Evolutionary conservation across 176 grass and related monocot species (phyloP), one percentile per base, ranked within the genome.

Genomic region (Tuctoria greenei): DNA sequence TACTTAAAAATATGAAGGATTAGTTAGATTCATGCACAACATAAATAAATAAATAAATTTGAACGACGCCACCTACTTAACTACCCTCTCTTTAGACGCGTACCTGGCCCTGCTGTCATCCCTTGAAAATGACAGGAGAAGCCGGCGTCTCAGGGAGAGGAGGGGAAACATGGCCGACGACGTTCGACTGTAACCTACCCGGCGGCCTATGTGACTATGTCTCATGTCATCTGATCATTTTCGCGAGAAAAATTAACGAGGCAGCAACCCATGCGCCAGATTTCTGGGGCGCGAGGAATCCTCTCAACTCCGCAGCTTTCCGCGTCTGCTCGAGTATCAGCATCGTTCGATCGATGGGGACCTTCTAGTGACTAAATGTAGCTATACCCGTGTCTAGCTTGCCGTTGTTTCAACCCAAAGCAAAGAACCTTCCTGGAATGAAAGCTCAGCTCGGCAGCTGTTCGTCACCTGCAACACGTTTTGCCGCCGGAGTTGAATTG

Each of bases 381-480:
- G 50, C 25, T 49, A 46, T 39, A 13, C 18, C 17, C 31, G 31
- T 31, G 2, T 16, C 63, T 55, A 51, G 27, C 44, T 81, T 40
- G 67, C 57, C 52, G 69, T 81, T 69, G 71, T 81, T 86, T 81
- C 43, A 86, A 74, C 54, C 64, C 71, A 69, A 86, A 81, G 84
- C 77, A 69, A 86, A 77, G 61, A 66, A 23, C 61, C 69, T 67
- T 85, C 51, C 17, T 41, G 76, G 46, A 18, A 39, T 46, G 39
- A 64, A 24, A 18, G 42, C 65, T 23, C 64, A 59, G 34, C 41
- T n/a, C n/a, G n/a, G 63, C 61, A 31, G 23, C 47, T 56, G 49
- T 2, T 17, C 37, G 55, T 42, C 1, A 46, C 71, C 51, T 54
- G 51, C 2, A 63, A 35, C 45, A 75, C 71, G 55, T 75, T 86